Percentiles rank a stretch among this genome's conserved stretches.
phyloP scores from a whole-genome alignment of 2,329 filamentous ascomycete genomes.

The Pyricularia grisea region DNA sequence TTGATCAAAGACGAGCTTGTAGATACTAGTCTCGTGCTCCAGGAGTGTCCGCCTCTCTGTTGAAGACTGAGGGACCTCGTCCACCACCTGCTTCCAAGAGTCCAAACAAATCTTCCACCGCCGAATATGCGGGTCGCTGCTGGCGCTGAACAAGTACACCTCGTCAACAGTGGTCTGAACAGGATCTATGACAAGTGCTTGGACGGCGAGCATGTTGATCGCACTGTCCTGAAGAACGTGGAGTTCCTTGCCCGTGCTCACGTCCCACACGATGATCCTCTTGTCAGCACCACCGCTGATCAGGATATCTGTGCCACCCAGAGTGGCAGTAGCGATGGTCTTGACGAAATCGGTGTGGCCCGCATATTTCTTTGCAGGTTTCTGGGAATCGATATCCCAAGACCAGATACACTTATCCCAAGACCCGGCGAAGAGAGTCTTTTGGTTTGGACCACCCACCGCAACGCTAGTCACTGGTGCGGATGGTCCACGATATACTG shows the following conservation, averaged over 20 bases:
- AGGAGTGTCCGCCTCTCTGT: conserved; percentile 46
- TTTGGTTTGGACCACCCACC: conserved; percentile 45
- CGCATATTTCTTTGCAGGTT: conserved; percentile 48
- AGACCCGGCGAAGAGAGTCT: conserved; percentile 71
- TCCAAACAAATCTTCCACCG: conserved; percentile 57
- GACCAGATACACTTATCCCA: conserved; percentile 94
- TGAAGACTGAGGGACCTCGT: conserved; percentile 15
- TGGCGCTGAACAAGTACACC: conserved; percentile 64
- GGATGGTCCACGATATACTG: conserved; percentile 61
- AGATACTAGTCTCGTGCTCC: conserved; percentile 86
- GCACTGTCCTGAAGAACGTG: conserved; percentile 70
- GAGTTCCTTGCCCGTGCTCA: conserved; percentile 55
- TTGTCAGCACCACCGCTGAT: conserved; percentile 71
- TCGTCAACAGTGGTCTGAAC: conserved; percentile 38
- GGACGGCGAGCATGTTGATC: conserved; percentile 64
- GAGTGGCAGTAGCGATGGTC: conserved; percentile 52
- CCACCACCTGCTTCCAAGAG: conserved; percentile 43
- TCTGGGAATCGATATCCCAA: conserved; percentile 57
- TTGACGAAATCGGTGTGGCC: conserved; percentile 93
- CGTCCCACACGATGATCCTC: conserved; percentile 78
- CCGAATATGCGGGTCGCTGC: conserved; percentile 71
- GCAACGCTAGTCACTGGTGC: conserved; percentile 74
- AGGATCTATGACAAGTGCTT: conserved; percentile 70
- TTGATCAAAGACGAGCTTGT: conserved; percentile 64
- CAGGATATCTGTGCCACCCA: conserved; percentile 53